Evolutionary conservation across 2,329 filamentous ascomycete species (phyloP).

Genomic region (Leptographium lundbergii): DNA sequence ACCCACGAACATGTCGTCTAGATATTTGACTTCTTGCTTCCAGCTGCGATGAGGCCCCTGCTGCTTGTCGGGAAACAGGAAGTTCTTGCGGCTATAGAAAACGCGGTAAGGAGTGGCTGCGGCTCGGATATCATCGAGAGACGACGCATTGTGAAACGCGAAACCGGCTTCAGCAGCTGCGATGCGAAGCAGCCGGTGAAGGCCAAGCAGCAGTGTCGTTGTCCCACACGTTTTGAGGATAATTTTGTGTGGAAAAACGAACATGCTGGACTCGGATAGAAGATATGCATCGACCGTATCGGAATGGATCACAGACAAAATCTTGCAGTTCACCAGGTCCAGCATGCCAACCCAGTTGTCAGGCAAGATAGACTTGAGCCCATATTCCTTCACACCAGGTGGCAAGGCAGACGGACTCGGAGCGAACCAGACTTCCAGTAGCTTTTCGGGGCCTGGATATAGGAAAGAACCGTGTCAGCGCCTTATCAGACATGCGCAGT

Average conservation of each 20-base stretch:
- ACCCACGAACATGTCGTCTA: slow-evolving; percentile 82
- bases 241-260: slow-evolving; percentile 98
- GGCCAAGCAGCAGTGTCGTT: slow-evolving; percentile 79
- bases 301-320: slow-evolving; percentile 84
- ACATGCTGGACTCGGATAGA: slow-evolving; percentile 98
- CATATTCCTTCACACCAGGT: slow-evolving; percentile 54
- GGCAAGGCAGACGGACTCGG: slow-evolving; percentile 64
- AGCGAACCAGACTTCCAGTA: slow-evolving; percentile 96
- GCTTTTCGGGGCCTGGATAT: slow-evolving; percentile 71
- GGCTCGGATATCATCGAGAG: slow-evolving; percentile 53
- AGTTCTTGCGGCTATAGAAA: slow-evolving; percentile 99
- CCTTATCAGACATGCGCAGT: background rate
- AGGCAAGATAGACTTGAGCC: slow-evolving; percentile 72
- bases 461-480: background rate
- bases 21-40: slow-evolving; percentile 85
- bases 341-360: slow-evolving; percentile 95
- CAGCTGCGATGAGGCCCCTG: slow-evolving; percentile 92
- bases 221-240: slow-evolving; percentile 98
- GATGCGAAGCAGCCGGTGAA: slow-evolving; percentile 86
- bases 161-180: slow-evolving; percentile 84
- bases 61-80: slow-evolving; percentile 89
- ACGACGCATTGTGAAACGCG: slow-evolving; percentile 59
- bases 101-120: slow-evolving; percentile 86
- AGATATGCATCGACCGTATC: slow-evolving; percentile 94
- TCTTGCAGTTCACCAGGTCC: slow-evolving; percentile 96